Base-by-base conservation (phyloP, 805 yeast species). In the Monosporozyma yasuniensis region DNA sequence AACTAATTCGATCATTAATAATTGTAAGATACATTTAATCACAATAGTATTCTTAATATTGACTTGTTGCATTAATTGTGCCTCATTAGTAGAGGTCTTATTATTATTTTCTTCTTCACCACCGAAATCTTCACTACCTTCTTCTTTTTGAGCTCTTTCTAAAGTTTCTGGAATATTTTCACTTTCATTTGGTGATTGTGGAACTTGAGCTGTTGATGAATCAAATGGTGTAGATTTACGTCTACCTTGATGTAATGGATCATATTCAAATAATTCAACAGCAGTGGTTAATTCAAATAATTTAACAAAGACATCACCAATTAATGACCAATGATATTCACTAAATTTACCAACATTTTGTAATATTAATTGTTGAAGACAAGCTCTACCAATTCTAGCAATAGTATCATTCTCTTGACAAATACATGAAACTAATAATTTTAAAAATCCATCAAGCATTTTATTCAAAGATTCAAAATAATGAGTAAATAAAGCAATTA, bases 361-460 rank as follows among this genome's bases (percentile, higher is more conserved):
- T n/a, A 82, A 68, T 50, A 93, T 76, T 53, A 93, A 72, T 55
- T 83, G 85, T 56, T 85, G 84, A 51, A 93, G 74, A 64, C 99
- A 90, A 8, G 91, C 80, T 60, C 95, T 78, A 32, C 99, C 99
- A 56, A 91, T 91, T 59, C 96, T 77, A 0, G 97, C 95, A 59
- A 95, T 89, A 0, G 98, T 90, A 61, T 93, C 99, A 64, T 93
- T 91, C 59, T 90, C 96, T 66, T 93, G 99, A 59, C 96, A 88
- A 47, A 93, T 87, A 68, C 99, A 93, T 5, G 91, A 83, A 1
- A 82, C 81, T 50, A 93, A 68, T 47, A 95, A 73, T 18, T 80
- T 80, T 66, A 95, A 73, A 64, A 85, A 88, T 1, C 87, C 93
- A 52, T 81, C 86, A 47, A 91, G 72, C 77, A 86, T 79, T 41